Evolutionary conservation across 805 yeast genomes (phyloP).

Genomic region (Wickerhamiella siamensis): DNA sequence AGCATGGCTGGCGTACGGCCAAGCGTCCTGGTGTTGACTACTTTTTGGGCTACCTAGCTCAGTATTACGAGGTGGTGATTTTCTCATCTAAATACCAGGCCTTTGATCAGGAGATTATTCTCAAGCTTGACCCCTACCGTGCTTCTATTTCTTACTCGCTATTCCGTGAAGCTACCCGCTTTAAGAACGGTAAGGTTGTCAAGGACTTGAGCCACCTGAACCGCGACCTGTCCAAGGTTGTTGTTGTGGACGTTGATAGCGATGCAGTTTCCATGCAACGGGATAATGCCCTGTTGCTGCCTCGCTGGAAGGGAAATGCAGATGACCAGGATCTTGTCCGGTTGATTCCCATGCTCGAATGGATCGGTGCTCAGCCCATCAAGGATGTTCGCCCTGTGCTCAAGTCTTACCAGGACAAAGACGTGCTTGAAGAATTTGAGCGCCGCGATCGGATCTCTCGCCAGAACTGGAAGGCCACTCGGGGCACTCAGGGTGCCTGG

Average conservation of each 20-base stretch:
- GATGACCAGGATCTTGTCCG: slow-evolving; percentile 63
- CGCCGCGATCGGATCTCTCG: slow-evolving; percentile 66
- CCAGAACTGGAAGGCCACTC: slow-evolving; percentile 31
- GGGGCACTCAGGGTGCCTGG: slow-evolving; percentile 31
- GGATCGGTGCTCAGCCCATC: slow-evolving; percentile 73
- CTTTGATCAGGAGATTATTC: slow-evolving; percentile 70
- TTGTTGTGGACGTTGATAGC: slow-evolving; percentile 65
- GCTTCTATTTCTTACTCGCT: slow-evolving; percentile 78
- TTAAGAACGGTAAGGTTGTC: slow-evolving; percentile 74
- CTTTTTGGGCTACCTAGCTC: slow-evolving; percentile 85
- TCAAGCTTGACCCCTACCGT: slow-evolving; percentile 84
- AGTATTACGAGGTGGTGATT: slow-evolving; percentile 88
- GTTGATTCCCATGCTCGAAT: slow-evolving; percentile 87
- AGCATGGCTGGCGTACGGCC: slow-evolving; percentile 95
- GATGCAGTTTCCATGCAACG: slow-evolving; percentile 72
- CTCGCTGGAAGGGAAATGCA: slow-evolving; percentile 74
- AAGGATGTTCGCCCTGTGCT: slow-evolving; percentile 85
- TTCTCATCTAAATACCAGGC: slow-evolving; percentile 77
- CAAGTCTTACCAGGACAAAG: slow-evolving; percentile 44
- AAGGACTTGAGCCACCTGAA: slow-evolving; percentile 84
- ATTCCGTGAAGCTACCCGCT: slow-evolving; percentile 80
- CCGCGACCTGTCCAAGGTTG: slow-evolving; percentile 72
- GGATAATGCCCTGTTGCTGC: slow-evolving; percentile 77
- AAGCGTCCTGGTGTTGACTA: slow-evolving; percentile 98
- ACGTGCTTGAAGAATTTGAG: slow-evolving; percentile 63